These are phyloP conservation scores for Phytophthora tubulina DNA, from an alignment of 352 stramenopile species.

Conservation along the genomic window DNA sequence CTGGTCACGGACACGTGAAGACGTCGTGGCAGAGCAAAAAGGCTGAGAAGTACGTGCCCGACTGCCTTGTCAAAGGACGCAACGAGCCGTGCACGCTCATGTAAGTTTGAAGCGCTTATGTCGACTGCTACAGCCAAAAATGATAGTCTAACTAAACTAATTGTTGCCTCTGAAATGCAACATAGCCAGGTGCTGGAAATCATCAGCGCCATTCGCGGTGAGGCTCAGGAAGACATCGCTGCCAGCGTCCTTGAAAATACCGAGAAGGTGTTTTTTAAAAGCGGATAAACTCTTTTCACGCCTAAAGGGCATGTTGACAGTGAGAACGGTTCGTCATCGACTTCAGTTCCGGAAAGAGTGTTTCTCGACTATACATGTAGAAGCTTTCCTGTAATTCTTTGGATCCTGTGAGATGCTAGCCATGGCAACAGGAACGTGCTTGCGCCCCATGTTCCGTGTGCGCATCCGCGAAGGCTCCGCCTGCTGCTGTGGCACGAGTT, in stretches of 20 bases:
- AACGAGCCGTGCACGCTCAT: constrained; percentile 97
- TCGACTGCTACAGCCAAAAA: background rate
- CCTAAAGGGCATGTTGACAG: background rate
- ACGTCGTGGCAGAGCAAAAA: constrained; percentile 93
- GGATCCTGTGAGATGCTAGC: too few relatives aligned
- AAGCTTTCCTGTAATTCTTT: too few relatives aligned
- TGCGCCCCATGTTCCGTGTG: too few relatives aligned
- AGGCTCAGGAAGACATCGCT: constrained; percentile 59
- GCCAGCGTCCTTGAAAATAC: constrained; percentile 68
- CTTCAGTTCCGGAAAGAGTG: background rate
- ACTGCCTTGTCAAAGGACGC: constrained; percentile 93
- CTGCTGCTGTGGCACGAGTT: too few relatives aligned
- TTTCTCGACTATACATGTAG: too few relatives aligned
- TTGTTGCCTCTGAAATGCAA: constrained; percentile 5
- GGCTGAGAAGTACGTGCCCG: constrained; percentile 93
- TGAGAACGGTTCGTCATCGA: background rate
- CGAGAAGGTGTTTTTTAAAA: constrained; percentile 64
- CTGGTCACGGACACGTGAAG: constrained; percentile 88
- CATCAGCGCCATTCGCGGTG: constrained; percentile 68
- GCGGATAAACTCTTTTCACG: background rate
- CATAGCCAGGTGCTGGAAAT: constrained; percentile 88
- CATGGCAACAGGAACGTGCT: too few relatives aligned
- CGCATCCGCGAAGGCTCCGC: too few relatives aligned
- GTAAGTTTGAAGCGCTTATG: constrained; percentile 71
- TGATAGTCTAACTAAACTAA: background rate